phyloP scores from a whole-genome alignment of 768 basidiomycete genomes.

The Lentinula guzmanii region DNA sequence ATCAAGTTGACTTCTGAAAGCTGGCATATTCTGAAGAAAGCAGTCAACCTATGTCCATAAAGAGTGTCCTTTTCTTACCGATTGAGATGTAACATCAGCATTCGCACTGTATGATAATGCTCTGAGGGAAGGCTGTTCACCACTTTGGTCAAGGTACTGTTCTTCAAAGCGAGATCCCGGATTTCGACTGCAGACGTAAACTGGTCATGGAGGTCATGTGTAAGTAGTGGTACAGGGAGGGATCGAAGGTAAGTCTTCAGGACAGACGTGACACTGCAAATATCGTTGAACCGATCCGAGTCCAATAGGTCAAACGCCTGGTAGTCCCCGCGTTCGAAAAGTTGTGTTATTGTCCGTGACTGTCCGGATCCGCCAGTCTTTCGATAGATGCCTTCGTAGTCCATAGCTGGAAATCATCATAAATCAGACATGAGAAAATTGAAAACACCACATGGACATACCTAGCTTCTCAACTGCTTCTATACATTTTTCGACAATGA shows the following conservation, averaged over 20 bases:
- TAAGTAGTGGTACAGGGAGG: constrained; percentile 87
- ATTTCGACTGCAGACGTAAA: constrained; percentile 76
- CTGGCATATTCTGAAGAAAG: constrained; percentile 49
- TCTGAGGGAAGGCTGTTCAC: constrained; percentile 76
- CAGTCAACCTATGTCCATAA: background rate
- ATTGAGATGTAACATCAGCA: constrained; percentile 84
- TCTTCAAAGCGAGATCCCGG: constrained; percentile 56
- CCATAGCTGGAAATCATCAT: constrained; percentile 2
- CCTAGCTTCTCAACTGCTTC: constrained; percentile 85
- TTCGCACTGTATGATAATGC: constrained; percentile 80
- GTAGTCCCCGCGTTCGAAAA: constrained; percentile 94
- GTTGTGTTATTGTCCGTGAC: constrained; percentile 86
- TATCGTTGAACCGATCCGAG: constrained; percentile 90
- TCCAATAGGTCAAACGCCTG: constrained; percentile 83
- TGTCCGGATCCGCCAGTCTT: constrained; percentile 93
- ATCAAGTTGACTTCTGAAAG: constrained; percentile 77
- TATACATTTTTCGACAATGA: constrained; percentile 95
- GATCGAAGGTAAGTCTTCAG: constrained; percentile 94
- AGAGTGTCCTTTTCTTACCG: constrained; percentile 41
- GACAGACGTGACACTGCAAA: constrained; percentile 93
- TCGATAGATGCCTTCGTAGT: constrained; percentile 94
- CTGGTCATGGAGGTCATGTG: constrained; percentile 85
- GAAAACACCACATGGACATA: constrained; percentile 27
- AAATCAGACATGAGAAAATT: background rate
- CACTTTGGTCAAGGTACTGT: constrained; percentile 55